A percentile compares a stretch with the other conserved stretches of the same genome.
phyloP scores from a whole-genome alignment of 768 basidiomycete species.

The Rickenella mellea region DNA sequence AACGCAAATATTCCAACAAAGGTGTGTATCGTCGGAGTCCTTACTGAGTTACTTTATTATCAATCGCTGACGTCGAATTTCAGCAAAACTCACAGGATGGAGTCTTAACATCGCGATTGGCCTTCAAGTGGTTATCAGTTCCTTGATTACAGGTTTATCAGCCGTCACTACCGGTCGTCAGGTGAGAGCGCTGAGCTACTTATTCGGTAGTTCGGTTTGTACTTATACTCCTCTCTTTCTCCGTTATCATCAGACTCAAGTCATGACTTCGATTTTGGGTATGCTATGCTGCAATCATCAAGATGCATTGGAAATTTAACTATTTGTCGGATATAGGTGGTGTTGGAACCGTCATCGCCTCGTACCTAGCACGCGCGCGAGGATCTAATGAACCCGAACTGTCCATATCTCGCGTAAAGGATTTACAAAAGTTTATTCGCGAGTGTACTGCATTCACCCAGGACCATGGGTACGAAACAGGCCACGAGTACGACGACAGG shows the following conservation, averaged over 20 bases:
- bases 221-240: slow-evolving; percentile 26
- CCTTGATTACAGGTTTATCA: slow-evolving; percentile 57
- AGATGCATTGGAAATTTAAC: not conserved
- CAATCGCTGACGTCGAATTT: slow-evolving; percentile 1
- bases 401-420: slow-evolving; percentile 45
- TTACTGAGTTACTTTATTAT: slow-evolving; percentile 13
- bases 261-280: slow-evolving; percentile 32
- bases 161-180: slow-evolving; percentile 34
- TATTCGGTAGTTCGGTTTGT: slow-evolving; percentile 14
- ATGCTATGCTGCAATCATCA: slow-evolving; percentile 2
- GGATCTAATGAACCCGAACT: slow-evolving; percentile 64
- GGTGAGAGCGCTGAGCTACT: slow-evolving; percentile 19
- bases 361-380: slow-evolving; percentile 61
- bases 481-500: slow-evolving; percentile 21
- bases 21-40: slow-evolving; percentile 23
- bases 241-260: slow-evolving; percentile 12
- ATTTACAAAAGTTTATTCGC: slow-evolving; percentile 59
- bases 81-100: slow-evolving; percentile 23
- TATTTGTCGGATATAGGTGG: too few species aligned
- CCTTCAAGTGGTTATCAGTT: slow-evolving; percentile 53
- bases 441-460: slow-evolving; percentile 48
- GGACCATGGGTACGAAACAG: slow-evolving; percentile 38
- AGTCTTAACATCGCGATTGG: slow-evolving; percentile 43
- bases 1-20: slow-evolving; percentile 35
- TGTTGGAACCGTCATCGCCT: slow-evolving; percentile 57